Evolutionary conservation across 495 filamentous ascomycete species (phyloP), one percentile per base, ranked within the genome.

Genomic region (Penicillium paradoxum): DNA sequence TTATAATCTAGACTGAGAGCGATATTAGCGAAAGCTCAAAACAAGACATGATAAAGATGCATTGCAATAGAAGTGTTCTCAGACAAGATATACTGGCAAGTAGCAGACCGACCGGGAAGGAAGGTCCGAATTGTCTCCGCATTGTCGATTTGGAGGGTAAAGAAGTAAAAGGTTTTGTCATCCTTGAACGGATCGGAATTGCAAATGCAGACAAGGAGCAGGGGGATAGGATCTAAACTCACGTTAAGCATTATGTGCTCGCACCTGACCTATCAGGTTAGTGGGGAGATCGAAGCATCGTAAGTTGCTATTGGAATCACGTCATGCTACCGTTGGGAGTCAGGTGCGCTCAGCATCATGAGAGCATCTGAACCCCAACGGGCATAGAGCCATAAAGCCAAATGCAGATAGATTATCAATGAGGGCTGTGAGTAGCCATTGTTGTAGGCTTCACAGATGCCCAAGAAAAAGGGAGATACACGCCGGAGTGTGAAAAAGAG

Each of bases 71-170:
- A 49, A 37, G 56, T 54, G 63, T 68, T 75, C 72, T 92, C 90
- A 96, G 90, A 93, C 88, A 89, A 86, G 69, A 75, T 82, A 79
- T 93, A 95, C 90, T 96, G 90, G 90, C 90, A 90, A 96, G 90
- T 93, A 95, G 82, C 90, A 92, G 86, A 83, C 80, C 74, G 71
- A 78, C 78, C 79, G 75, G 79, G 74, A 80, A 82, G 77, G 76
- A 77, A 74, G 71, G 74, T 77, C 82, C 86, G 84, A 81, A 82
- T 73, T 73, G 58, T 77, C 75, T 89, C 89, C 84, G 92, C 91
- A 96, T 84, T 85, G 89, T 84, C 91, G 91, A 93, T 77, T 96
- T 87, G 78, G 86, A 74, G 84, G 79, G 83, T 87, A 88, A 95
- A 92, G 90, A 95, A 96, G 90, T 82, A 79, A 83, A 79, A 70